phyloP scores from a whole-genome alignment of 2,329 filamentous ascomycete species.

The Claviceps maximensis region DNA sequence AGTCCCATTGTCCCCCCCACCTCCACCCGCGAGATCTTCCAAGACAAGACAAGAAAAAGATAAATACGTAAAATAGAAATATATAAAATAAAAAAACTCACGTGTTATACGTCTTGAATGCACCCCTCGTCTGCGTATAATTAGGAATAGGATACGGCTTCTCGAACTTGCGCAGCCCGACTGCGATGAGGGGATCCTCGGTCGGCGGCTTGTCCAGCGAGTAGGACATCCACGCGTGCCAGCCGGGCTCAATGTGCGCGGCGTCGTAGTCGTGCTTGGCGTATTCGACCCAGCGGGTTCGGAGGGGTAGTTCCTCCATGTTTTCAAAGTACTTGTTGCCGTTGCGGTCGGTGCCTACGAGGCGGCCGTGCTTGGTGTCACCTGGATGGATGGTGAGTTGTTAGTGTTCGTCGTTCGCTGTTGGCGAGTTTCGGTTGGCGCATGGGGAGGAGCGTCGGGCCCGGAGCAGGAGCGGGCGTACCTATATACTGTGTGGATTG shows the following conservation, averaged over 20 bases:
- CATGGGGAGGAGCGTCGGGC: background rate
- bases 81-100: slow-evolving; percentile 37
- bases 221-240: slow-evolving; percentile 98
- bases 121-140: slow-evolving; percentile 60
- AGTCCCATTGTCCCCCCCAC: too few species aligned
- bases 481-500: slow-evolving; percentile 39
- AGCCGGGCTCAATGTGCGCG: slow-evolving; percentile 83
- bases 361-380: slow-evolving; percentile 86
- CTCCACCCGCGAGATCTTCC: too few species aligned
- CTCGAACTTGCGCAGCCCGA: slow-evolving; percentile 63
- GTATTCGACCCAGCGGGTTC: slow-evolving; percentile 97
- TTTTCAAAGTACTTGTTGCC: slow-evolving; percentile 99
- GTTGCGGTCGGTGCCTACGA: slow-evolving; percentile 75
- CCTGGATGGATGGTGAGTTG: slow-evolving; percentile 37
- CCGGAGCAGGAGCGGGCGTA: slow-evolving; percentile 16
- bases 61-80: background rate
- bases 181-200: slow-evolving; percentile 58
- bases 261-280: slow-evolving; percentile 74
- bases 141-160: slow-evolving; percentile 57
- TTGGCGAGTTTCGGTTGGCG: background rate
- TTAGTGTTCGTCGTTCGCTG: too few species aligned
- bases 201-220: slow-evolving; percentile 75
- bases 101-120: slow-evolving; percentile 93
- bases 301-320: slow-evolving; percentile 83
- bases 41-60: background rate